Evolutionary conservation across 306 rosid species (phyloP), one percentile per base, ranked within the genome.

Genomic region (Vigna mungo): DNA sequence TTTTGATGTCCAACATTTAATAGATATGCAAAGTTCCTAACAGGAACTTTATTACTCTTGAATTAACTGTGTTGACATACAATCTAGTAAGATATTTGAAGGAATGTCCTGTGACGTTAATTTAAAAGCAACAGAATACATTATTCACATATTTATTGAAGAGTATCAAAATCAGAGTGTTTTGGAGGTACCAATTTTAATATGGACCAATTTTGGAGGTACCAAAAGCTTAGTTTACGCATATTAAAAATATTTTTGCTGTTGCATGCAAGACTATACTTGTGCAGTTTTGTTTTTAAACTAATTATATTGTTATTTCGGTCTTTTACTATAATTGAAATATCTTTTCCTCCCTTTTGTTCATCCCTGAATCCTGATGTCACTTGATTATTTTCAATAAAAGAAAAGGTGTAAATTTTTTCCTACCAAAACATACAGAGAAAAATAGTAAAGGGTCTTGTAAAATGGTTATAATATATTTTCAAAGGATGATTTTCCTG

Each of bases 321-420:
- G 63, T 55, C n/a, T 44, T 21, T 54, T 34, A 23, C 49, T 47
- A 63, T 71, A 25, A 66, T 12, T 71, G 71, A 71, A 71, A 77
- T 70, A 43, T 36, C 14, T 20, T 14, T 44, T 47, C 17, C 54
- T 17, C 32, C 44, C 5, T 30, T 72, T 21, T 27, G 56, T 62
- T 56, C 61, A 60, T 77, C 43, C 32, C 58, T 53, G 53, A 16
- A 49, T 49, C 54, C 54, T 49, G 56, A 23, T 54, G n/a, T 10
- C 12, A 37, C 47, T 44, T 23, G 56, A 23, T 17, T 10, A 21
- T 7, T 61, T 62, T 64, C 14, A 27, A 30, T n/a, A 4, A 65
- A 49, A 36, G 34, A 65, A 27, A 13, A 68, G 56, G 11, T n/a
- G 15, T 43, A 68, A 18, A 21, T 16, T n/a, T 44, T 64, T 53